These are phyloP conservation scores for Gracilaria gracilis DNA, from an alignment of 23 red algal genomes.

Conservation along the genomic window DNA sequence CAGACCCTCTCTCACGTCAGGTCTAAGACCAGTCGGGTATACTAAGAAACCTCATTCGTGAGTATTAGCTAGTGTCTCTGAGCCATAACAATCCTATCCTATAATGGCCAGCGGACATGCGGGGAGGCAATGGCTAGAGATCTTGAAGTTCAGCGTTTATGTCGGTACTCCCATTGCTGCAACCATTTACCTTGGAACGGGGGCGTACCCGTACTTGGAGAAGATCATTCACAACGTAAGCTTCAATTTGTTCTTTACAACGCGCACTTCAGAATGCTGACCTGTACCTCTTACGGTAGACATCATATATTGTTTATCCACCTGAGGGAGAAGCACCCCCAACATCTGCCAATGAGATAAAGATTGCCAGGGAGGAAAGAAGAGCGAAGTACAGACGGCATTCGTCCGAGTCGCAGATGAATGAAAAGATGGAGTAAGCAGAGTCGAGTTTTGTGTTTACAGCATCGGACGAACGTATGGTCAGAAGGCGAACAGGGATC, in stretches of 20 bases:
- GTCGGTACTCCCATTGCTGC: conserved; percentile 70
- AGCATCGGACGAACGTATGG: no score
- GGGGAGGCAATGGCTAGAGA: conserved; percentile 70
- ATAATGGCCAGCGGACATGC: conserved; percentile 65
- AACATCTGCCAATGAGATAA: conserved; percentile 22
- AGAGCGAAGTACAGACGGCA: neutral
- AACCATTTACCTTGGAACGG: conserved; percentile 71
- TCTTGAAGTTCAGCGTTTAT: conserved; percentile 79
- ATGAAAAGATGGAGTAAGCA: neutral
- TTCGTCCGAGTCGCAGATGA: neutral
- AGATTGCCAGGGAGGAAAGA: conserved; percentile 9
- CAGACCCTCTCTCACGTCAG: no score
- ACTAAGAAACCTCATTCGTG: neutral
- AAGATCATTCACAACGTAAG: conserved; percentile 73
- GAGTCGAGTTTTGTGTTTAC: neutral
- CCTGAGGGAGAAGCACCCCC: conserved; percentile 68
- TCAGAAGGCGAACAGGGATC: no score
- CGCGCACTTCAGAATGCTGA: neutral
- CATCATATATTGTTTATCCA: conserved; percentile 78
- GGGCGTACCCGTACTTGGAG: conserved; percentile 79
- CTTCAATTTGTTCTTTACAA: neutral
- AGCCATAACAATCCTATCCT: no score
- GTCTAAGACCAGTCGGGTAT: no score
- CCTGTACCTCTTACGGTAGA: neutral
- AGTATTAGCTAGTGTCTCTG: no score